A percentile compares a stretch with the other conserved stretches of the same genome.
Conservation (phyloP, 352 stramenopile genomes). For the Salisapilia sapeloensis region DNA sequence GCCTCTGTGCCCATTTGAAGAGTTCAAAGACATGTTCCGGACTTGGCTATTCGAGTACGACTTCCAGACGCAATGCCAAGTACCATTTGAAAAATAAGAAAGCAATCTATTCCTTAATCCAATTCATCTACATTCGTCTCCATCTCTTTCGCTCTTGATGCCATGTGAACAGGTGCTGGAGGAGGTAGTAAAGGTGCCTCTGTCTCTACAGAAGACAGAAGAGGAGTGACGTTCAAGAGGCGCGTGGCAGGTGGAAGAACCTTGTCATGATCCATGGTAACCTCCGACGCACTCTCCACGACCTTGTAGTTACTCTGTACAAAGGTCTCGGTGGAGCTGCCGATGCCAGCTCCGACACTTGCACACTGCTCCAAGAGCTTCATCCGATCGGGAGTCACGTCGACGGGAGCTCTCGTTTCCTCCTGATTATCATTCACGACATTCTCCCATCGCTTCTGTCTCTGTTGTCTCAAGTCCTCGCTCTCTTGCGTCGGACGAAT, state of each 20-base stretch:
- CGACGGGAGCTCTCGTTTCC: conserved; percentile 7
- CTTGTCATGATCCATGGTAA: conserved; percentile 1
- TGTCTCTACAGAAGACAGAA: too few species aligned
- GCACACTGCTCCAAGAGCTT: conserved; percentile 61
- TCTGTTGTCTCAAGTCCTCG: conserved; percentile 32
- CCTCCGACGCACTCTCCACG: neutral
- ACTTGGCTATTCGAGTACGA: conserved; percentile 58
- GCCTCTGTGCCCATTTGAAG: conserved; percentile 27
- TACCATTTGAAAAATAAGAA: conserved; percentile 3
- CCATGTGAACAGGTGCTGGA: conserved; percentile 2
- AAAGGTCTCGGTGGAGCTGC: conserved; percentile 21
- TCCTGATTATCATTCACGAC: conserved; percentile 36
- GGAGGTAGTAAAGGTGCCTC: neutral
- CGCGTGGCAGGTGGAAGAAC: neutral
- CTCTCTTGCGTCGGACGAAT: conserved; percentile 48
- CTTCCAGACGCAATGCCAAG: conserved; percentile 26
- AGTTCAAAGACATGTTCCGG: conserved; percentile 33
- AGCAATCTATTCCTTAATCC: conserved; percentile 10
- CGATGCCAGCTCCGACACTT: conserved; percentile 20
- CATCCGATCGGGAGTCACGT: conserved; percentile 28
- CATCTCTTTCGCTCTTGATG: neutral
- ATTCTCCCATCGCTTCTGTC: conserved; percentile 41
- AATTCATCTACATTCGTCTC: conserved; percentile 36
- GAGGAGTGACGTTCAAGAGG: too few species aligned
- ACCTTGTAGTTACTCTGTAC: conserved; percentile 24